phyloP scores from a whole-genome alignment of 371 early-diverging fungal genomes.

The Mucor racemosus region DNA sequence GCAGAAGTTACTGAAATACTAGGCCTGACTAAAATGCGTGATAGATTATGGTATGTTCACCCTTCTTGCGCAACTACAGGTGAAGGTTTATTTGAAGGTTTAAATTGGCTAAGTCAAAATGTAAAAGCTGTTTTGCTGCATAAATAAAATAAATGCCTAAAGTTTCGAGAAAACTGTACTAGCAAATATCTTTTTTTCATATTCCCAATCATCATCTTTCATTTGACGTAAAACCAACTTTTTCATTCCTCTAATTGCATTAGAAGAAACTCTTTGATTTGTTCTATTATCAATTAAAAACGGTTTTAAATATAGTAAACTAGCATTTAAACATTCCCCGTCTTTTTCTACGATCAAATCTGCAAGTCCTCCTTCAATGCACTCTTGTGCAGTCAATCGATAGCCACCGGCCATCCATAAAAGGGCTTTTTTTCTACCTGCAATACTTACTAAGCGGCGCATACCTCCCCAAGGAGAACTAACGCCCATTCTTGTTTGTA shows the following conservation, averaged over 20 bases:
- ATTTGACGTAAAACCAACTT: constrained; percentile 34
- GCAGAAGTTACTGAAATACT: constrained; percentile 83
- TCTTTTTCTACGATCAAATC: constrained; percentile 35
- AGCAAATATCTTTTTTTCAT: constrained; percentile 42
- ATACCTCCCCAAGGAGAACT: constrained; percentile 70
- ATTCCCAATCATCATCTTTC: constrained; percentile 27
- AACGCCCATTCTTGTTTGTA: constrained; percentile 71
- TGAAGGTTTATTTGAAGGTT: constrained; percentile 87
- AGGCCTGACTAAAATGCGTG: constrained; percentile 76
- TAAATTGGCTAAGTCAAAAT: constrained; percentile 90
- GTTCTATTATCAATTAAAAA: constrained; percentile 23
- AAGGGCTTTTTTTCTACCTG: constrained; percentile 62
- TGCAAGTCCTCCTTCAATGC: constrained; percentile 44
- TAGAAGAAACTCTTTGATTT: constrained; percentile 32
- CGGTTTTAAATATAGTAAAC: constrained; percentile 28
- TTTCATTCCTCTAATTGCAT: constrained; percentile 58
- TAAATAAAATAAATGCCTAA: constrained; percentile 3
- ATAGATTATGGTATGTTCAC: constrained; percentile 86
- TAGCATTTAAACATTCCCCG: constrained; percentile 30
- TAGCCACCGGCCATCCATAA: constrained; percentile 52
- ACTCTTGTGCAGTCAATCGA: constrained; percentile 40
- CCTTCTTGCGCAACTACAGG: constrained; percentile 88
- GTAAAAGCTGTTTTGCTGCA: constrained; percentile 52
- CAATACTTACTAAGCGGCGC: constrained; percentile 51
- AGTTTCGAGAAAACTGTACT: constrained; percentile 17